Base-by-base conservation (phyloP, 352 stramenopile genomes). In the Phytophthora palmivora region DNA sequence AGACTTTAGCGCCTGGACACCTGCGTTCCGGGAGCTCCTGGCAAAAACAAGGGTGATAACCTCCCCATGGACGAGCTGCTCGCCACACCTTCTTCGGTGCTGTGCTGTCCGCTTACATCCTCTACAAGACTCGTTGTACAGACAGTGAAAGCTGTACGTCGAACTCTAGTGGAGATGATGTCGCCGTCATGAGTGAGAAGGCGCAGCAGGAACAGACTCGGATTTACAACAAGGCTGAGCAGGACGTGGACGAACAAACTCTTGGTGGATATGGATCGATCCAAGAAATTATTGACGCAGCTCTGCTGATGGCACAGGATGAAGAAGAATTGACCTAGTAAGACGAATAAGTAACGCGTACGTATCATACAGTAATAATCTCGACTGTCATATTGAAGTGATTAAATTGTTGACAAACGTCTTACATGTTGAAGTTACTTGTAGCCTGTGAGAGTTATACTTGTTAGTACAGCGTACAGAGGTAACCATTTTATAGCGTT, bases 11-110 rank as follows among this genome's bases (percentile, higher is more conserved):
- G 7, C 82, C 82, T 14, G 37, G 43, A 32, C 74, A 88, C 32
- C 58, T 92, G 22, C 78, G 72, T 84, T 92, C 63, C 64, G 66
- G 9, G 76, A 70, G 41, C 72, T 91, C 32, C 64, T 89, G 11
- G 78, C 75, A 22, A 67, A 79, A 88, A 87, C 68, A 89, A 82
- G 42, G 78, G 79, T 24, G 79, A 89, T 57, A 85, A 77, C 11
- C 54, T 92, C 12, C 76, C 78, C 1, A 88, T 92, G 79, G 74
- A 86, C 28, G 52, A 83, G 14, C 52, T 92, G n/a, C 58, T 89
- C 26, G 57, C 67, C 19, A 89, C 78, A 15, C 74, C 78, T 0
- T 89, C 51, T 92, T 92, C 47, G 68, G 73, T 28, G 79, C 79
- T 4, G 82, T 92, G 63, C 67, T 92, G 15, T 79, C 74, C 0